Conservation (phyloP, 768 basidiomycete species). For the Auriscalpium orientale region DNA sequence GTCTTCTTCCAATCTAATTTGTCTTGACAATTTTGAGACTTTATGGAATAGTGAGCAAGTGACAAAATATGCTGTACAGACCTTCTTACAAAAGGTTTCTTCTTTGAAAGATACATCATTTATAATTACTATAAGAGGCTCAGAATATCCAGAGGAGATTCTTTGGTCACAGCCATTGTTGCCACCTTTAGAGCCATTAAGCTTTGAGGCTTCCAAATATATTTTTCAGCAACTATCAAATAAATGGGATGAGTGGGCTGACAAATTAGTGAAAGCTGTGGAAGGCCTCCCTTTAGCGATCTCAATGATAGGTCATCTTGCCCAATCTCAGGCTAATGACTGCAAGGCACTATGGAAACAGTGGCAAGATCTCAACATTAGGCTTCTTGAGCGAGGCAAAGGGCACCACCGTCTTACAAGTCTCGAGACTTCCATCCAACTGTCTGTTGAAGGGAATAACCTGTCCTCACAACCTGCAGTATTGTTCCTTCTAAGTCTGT, state of each 20-base stretch:
- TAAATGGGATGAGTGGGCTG: neutral
- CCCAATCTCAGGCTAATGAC: neutral
- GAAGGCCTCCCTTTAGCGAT: neutral
- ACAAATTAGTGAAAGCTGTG: neutral
- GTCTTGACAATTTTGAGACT: neutral
- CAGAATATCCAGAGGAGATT: neutral
- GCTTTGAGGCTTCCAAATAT: neutral
- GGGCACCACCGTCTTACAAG: neutral
- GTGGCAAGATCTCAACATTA: neutral
- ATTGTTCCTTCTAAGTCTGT: neutral
- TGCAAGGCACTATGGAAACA: neutral
- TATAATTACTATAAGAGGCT: neutral
- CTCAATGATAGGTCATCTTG: neutral
- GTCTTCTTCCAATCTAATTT: neutral
- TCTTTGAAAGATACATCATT: neutral
- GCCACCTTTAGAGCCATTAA: neutral
- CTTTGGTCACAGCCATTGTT: neutral
- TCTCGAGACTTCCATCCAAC: conserved; percentile 1
- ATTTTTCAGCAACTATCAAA: neutral
- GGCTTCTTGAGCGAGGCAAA: neutral
- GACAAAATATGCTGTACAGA: neutral
- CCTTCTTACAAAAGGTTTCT: neutral
- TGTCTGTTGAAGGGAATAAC: neutral
- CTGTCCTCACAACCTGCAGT: neutral
- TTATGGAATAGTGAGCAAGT: neutral